Evolutionary conservation across 345 rosid species (phyloP), one percentile per base, ranked within the genome.

Genomic region (Pugionium dolabratum): DNA sequence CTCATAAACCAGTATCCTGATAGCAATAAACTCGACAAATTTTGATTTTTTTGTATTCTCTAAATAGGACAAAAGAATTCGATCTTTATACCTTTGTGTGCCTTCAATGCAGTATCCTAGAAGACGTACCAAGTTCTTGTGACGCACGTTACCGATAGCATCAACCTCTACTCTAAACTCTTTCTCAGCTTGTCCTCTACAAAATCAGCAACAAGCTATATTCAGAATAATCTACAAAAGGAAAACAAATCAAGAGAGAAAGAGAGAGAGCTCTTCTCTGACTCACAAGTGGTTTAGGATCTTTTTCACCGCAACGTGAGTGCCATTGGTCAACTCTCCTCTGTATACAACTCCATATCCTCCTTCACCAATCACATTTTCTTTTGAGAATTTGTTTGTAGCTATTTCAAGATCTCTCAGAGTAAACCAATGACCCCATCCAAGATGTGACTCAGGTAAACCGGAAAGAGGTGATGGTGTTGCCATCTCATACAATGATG

Each of bases 401-500:
- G 41, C 41, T 37, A 37, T 1, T 7, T 37, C 6, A 37, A 37
- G 41, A 37, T 37, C 41, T 7, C 41, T 37, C 4, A 37, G 41
- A 37, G 41, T 37, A 37, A 37, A 37, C 41, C 41, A 37, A 7
- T 37, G 4, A 3, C 41, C 41, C 41, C 41, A 37, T 3, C 41
- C 41, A 37, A 37, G 41, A 37, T 37, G 41, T 2, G 41, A 37
- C 5, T 37, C 41, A 3, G 41, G 41, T 7, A 37, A 37, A 37
- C 41, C 41, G 5, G 5, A 5, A 5, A 37, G 5, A 4, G 41
- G 41, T 3, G 41, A 37, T 6, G 41, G 6, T 37, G 41, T 37
- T 37, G 5, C 41, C 4, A 37, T 5, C 41, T 7, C 41, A 6
- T 84, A 65, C 11, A 66, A 25, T 4, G 88, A 86, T 39, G 98